phyloP scores from a whole-genome alignment of 306 rosid species.

The Acacia acuminata region DNA sequence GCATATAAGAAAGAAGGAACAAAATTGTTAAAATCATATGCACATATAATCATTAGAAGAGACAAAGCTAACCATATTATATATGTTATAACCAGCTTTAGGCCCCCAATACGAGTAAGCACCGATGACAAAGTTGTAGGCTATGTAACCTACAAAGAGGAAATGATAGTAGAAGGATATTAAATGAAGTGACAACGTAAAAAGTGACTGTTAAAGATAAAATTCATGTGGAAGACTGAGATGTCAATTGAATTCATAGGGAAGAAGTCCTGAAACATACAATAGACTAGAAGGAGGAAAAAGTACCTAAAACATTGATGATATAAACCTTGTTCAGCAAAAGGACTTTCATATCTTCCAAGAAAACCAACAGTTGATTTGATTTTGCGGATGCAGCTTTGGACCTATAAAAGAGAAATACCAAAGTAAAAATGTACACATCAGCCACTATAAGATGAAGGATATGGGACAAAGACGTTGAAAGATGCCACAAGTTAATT shows the following conservation, averaged over 20 bases:
- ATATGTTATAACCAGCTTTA: slow-evolving; percentile 86
- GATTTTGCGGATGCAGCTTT: slow-evolving; percentile 27
- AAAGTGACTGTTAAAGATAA: slow-evolving; percentile 9
- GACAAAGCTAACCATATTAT: slow-evolving; percentile 68
- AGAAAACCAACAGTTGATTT: slow-evolving; percentile 45
- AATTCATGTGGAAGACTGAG: background rate
- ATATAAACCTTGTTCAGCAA: slow-evolving; percentile 69
- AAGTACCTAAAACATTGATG: slow-evolving; percentile 74
- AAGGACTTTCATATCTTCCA: slow-evolving; percentile 78
- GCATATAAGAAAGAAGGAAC: background rate
- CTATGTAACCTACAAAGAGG: slow-evolving; percentile 66
- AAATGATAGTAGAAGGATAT: slow-evolving; percentile 18
- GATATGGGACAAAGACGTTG: background rate
- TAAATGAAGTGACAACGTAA: slow-evolving; percentile 7
- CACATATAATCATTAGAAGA: background rate
- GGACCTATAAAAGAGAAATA: slow-evolving; percentile 40
- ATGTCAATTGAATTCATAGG: slow-evolving; percentile 9
- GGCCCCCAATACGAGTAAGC: slow-evolving; percentile 99
- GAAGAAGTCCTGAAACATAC: slow-evolving; percentile 27
- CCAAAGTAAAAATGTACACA: background rate
- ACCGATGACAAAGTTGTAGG: slow-evolving; percentile 86
- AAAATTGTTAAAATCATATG: slow-evolving; percentile 17
- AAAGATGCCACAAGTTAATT: background rate
- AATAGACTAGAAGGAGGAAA: background rate
- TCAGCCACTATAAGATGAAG: slow-evolving; percentile 16